Percentiles rank a stretch among this genome's conserved stretches.
Conservation (phyloP, 108 stramenopile genomes). For the Mayamaea pseudoterrestris region DNA sequence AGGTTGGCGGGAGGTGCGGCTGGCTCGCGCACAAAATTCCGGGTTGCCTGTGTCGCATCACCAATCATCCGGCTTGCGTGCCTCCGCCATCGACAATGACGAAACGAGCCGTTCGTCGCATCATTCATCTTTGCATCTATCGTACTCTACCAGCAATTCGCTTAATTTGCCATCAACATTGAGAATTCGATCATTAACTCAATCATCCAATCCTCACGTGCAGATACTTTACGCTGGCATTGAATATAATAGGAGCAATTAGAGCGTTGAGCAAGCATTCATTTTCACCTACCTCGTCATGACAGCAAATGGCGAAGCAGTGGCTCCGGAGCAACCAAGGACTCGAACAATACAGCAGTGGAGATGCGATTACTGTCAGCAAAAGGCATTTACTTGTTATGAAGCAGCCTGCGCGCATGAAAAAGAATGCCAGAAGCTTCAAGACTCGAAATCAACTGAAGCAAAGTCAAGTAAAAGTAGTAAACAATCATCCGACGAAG, state of each 20-base stretch:
- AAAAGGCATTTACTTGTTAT: slow-evolving; percentile 31
- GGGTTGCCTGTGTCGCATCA: too few species aligned
- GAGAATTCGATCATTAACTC: background rate
- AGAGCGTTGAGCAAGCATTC: background rate
- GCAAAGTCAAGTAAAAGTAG: background rate
- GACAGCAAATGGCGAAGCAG: background rate
- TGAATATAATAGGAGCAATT: background rate
- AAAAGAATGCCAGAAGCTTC: slow-evolving; percentile 19
- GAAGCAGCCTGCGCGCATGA: slow-evolving; percentile 59
- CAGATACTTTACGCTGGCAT: background rate
- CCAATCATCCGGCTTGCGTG: too few species aligned
- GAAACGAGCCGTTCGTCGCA: background rate
- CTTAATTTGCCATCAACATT: background rate
- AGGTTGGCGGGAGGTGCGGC: background rate
- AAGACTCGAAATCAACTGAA: background rate
- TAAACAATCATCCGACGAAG: too few species aligned
- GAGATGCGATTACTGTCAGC: slow-evolving; percentile 59
- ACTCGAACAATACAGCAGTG: slow-evolving; percentile 13
- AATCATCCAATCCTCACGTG: background rate
- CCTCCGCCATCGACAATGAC: background rate
- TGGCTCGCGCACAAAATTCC: background rate
- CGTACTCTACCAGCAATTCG: too few species aligned
- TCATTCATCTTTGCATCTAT: too few species aligned
- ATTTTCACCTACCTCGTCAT: background rate
- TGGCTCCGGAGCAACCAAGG: background rate